These are phyloP conservation scores for Bretschneidera sinensis DNA, from an alignment of 345 rosid genomes.

Conservation along the genomic window DNA sequence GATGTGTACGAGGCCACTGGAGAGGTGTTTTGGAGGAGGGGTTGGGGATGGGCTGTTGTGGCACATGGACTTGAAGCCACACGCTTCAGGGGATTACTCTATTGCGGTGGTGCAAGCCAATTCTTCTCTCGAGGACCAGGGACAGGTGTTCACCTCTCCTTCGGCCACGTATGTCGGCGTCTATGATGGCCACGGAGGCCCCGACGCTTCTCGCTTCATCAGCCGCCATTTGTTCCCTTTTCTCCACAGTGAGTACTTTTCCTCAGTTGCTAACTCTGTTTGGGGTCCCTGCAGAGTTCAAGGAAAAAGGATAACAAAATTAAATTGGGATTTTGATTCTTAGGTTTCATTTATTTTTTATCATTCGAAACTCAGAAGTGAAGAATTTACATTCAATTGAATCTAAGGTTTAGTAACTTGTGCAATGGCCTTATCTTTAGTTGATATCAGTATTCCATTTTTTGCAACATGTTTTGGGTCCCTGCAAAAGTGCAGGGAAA, in stretches of 20 bases:
- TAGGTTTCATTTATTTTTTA: neutral
- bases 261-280: neutral
- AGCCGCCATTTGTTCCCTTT: constrained; percentile 37
- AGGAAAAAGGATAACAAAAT: neutral
- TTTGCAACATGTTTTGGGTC: neutral
- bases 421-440: too few species aligned
- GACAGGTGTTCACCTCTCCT: constrained; percentile 58
- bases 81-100: constrained; percentile 56
- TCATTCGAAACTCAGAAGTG: neutral
- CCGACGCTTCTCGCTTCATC: constrained; percentile 60
- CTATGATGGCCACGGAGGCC: constrained; percentile 80
- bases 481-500: neutral
- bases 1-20: constrained; percentile 32
- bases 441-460: too few species aligned
- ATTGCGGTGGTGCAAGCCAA: constrained; percentile 67
- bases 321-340: neutral
- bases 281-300: neutral
- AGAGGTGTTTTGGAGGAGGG: constrained; percentile 40
- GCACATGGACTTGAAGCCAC: constrained; percentile 54
- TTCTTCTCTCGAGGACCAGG: constrained; percentile 57
- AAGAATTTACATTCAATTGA: too few species aligned
- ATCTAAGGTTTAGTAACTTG: too few species aligned
- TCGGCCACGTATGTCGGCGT: constrained; percentile 61
- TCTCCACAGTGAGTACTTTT: constrained; percentile 34
- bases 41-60: constrained; percentile 40